Conservation (phyloP, 2,329 filamentous ascomycete genomes). For the Claviceps cyperi region DNA sequence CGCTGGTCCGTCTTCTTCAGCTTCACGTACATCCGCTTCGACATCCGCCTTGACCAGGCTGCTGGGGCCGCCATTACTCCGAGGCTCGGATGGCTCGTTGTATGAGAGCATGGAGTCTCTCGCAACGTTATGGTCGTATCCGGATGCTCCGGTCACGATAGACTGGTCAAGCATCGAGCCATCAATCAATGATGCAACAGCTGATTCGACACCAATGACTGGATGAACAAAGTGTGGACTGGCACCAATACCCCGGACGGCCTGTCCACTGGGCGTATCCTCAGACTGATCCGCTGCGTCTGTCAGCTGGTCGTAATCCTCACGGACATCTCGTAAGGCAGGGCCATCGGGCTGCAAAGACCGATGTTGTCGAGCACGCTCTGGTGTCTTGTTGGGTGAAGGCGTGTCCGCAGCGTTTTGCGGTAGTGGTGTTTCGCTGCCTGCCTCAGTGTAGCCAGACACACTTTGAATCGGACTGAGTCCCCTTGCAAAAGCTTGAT, state of each 20-base stretch:
- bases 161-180: conserved; percentile 58
- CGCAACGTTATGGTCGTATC: conserved; percentile 28
- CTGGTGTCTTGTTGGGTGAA: conserved; percentile 37
- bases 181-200: conserved; percentile 73
- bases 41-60: conserved; percentile 27
- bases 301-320: conserved; percentile 35
- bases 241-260: conserved; percentile 54
- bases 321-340: conserved; percentile 27
- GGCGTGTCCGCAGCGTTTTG: conserved; percentile 42
- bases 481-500: conserved; percentile 53
- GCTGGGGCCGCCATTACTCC: conserved; percentile 22
- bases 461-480: conserved; percentile 87
- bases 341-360: conserved; percentile 21
- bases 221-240: conserved; percentile 67
- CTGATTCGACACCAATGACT: conserved; percentile 65
- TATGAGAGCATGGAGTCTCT: conserved; percentile 24
- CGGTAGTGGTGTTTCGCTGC: conserved; percentile 41
- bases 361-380: conserved; percentile 18
- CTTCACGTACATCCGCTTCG: conserved; percentile 21
- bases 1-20: conserved; percentile 23
- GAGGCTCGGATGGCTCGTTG: conserved; percentile 17
- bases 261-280: conserved; percentile 48
- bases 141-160: conserved; percentile 48
- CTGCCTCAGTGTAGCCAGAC: conserved; percentile 66
- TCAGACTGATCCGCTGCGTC: conserved; percentile 48